phyloP scores from a whole-genome alignment of 176 grass and related monocot species.

The maize (Zea mays) region Zm-B73-REFERENCE-NAM-5.0 NC_050103.1:179902501-179903000 shows the following conservation, averaged over 20 bases:
- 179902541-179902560: conserved; percentile 56
- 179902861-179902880: conserved; percentile 43
- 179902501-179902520: conserved; percentile 74
- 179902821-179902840: conserved; percentile 90
- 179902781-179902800: conserved; percentile 91
- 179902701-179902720: conserved; percentile 53
- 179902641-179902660: conserved; percentile 44
- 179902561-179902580: conserved; percentile 88
- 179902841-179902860: conserved; percentile 50
- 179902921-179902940: conserved; percentile 38
- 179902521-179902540: conserved; percentile 62
- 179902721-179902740: conserved; percentile 90
- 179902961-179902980: conserved; percentile 43
- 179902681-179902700: conserved; percentile 44
- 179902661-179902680: conserved; percentile 44
- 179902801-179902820: conserved; percentile 81
- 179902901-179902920: conserved; percentile 43
- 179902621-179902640: conserved; percentile 65
- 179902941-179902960: conserved; percentile 59
- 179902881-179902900: conserved; percentile 37
- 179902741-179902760: conserved; percentile 76
- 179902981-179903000: conserved; percentile 29
- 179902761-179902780: conserved; percentile 92
- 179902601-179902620: conserved; percentile 85
- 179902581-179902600: conserved; percentile 98